phyloP scores from a whole-genome alignment of 78 protist species.

The Dictyostelium firmibasis region DNA sequence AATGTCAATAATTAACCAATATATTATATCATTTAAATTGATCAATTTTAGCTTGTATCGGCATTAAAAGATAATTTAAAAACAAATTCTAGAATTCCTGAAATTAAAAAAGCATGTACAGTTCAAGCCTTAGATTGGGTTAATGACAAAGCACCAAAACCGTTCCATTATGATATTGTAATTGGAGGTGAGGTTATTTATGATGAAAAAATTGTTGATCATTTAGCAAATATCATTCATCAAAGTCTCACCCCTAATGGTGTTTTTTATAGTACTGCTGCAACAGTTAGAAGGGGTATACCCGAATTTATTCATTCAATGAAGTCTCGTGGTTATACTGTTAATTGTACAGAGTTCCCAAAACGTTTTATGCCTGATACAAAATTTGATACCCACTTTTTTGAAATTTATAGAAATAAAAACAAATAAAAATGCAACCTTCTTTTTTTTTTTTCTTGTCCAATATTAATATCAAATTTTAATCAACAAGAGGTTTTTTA shows the following conservation, averaged over 20 bases:
- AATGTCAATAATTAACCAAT: too few species aligned
- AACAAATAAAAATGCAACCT: neutral
- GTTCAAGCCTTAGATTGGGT: constrained; percentile 46
- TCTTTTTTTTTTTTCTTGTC: too few species aligned
- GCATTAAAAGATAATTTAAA: constrained; percentile 45
- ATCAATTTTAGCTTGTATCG: neutral
- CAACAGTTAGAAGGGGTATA: constrained; percentile 40
- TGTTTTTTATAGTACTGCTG: constrained; percentile 17
- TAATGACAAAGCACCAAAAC: constrained; percentile 50
- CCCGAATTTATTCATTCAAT: constrained; percentile 40
- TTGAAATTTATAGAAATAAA: constrained; percentile 18
- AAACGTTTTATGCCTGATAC: constrained; percentile 42
- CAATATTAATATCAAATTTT: too few species aligned
- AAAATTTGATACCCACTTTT: constrained; percentile 33
- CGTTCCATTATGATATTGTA: constrained; percentile 27
- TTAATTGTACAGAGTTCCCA: constrained; percentile 16
- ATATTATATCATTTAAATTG: too few species aligned
- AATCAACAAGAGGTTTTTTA: too few species aligned
- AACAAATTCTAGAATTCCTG: neutral
- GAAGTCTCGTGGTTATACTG: constrained; percentile 22
- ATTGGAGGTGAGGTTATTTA: constrained; percentile 57
- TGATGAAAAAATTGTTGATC: constrained; percentile 53
- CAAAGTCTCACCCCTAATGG: constrained; percentile 25
- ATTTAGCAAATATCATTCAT: constrained; percentile 19
- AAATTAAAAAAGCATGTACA: constrained; percentile 1